A percentile compares a stretch with the other conserved stretches of the same genome.
Conservation (phyloP, 345 rosid genomes). For the Odontarrhena argentea region DNA sequence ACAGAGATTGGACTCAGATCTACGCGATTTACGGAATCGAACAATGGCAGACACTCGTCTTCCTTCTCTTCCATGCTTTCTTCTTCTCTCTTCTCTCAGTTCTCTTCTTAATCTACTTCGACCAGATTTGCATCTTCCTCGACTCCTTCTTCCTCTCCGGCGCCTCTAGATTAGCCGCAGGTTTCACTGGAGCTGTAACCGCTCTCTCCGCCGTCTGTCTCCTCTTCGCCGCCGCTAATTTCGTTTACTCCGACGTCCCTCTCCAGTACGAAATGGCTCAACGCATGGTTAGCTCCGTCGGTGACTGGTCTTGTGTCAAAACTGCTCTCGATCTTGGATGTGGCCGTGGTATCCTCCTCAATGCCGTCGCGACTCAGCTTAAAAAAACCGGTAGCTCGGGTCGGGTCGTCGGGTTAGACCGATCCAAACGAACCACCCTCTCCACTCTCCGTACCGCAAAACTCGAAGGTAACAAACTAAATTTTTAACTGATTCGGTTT, state of each 20-base stretch:
- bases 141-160: conserved; percentile 50
- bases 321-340: conserved; percentile 92
- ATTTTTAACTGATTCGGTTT: too few species aligned
- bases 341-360: conserved; percentile 88
- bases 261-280: conserved; percentile 90
- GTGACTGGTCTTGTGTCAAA: conserved; percentile 91
- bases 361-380: conserved; percentile 91
- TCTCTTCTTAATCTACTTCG: conserved; percentile 78
- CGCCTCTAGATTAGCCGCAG: conserved; percentile 72
- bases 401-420: conserved; percentile 91
- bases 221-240: conserved; percentile 83
- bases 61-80: conserved; percentile 72
- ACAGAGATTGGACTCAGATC: conserved; percentile 93
- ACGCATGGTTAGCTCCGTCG: conserved; percentile 77
- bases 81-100: conserved; percentile 68
- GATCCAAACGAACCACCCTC: conserved; percentile 75
- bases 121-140: conserved; percentile 58
- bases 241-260: conserved; percentile 80
- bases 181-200: conserved; percentile 73
- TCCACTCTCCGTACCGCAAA: conserved; percentile 90
- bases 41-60: conserved; percentile 86
- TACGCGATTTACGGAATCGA: conserved; percentile 92
- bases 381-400: conserved; percentile 96
- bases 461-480: conserved; percentile 59
- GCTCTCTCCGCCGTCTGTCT: conserved; percentile 84